These are phyloP conservation scores for Talaromyces funiculosus DNA, from an alignment of 2,329 filamentous ascomycete genomes.

Conservation along the genomic window DNA sequence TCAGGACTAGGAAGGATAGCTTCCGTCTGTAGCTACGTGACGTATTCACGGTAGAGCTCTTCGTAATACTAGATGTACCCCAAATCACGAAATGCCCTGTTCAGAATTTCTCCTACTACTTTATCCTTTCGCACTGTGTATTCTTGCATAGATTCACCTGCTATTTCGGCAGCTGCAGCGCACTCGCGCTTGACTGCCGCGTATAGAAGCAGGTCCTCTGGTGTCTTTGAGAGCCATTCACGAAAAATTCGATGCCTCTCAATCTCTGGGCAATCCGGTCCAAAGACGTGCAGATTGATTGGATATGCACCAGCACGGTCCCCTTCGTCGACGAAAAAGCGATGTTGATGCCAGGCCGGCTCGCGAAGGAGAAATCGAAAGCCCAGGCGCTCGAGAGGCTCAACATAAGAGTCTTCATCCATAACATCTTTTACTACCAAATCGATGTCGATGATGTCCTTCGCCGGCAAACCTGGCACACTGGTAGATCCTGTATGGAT, in stretches of 20 bases:
- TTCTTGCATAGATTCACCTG: conserved; percentile 30
- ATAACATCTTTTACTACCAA: conserved; percentile 38
- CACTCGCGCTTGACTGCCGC: conserved; percentile 33
- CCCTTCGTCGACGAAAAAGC: conserved; percentile 36
- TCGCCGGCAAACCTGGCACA: conserved; percentile 46
- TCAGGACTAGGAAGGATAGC: neutral
- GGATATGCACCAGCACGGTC: neutral
- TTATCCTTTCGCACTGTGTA: conserved; percentile 43
- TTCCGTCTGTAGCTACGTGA: neutral
- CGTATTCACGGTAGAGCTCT: neutral
- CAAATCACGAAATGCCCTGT: conserved; percentile 25
- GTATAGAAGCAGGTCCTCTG: conserved; percentile 39
- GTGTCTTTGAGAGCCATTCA: conserved; percentile 39
- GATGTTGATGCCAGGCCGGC: conserved; percentile 46
- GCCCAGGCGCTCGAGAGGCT: conserved; percentile 39
- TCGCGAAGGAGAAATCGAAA: conserved; percentile 46
- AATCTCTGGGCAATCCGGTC: conserved; percentile 39
- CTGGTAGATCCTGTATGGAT: conserved; percentile 49
- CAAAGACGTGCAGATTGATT: conserved; percentile 47
- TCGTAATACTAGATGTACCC: conserved; percentile 2
- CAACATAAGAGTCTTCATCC: conserved; percentile 42
- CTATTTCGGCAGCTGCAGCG: conserved; percentile 21
- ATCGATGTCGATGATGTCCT: conserved; percentile 51
- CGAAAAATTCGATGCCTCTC: conserved; percentile 42
- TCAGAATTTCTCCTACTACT: conserved; percentile 37